Evolutionary conservation across 2,329 filamentous ascomycete genomes (phyloP).

Genomic region (Fusarium metavorans): DNA sequence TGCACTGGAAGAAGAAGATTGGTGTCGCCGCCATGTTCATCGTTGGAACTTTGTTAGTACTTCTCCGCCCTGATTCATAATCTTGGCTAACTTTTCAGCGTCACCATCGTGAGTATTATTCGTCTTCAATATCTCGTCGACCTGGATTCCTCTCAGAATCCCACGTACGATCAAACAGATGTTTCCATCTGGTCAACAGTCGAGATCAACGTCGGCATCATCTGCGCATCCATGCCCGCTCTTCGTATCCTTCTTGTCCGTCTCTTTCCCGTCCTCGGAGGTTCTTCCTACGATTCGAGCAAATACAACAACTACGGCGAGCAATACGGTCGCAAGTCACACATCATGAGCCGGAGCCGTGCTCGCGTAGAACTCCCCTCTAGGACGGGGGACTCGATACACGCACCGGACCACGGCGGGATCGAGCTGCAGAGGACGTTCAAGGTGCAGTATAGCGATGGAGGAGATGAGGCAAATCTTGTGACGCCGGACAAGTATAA

Average conservation of each 20-base stretch:
- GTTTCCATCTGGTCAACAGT: constrained; percentile 50
- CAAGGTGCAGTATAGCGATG: constrained; percentile 41
- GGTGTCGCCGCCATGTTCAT: constrained; percentile 58
- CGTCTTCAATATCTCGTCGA: constrained; percentile 45
- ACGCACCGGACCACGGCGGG: constrained; percentile 33
- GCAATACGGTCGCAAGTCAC: constrained; percentile 35
- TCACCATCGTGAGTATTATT: constrained; percentile 48
- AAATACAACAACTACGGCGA: constrained; percentile 40
- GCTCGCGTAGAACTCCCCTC: constrained; percentile 37
- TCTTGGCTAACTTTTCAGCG: constrained; percentile 34
- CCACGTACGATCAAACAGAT: constrained; percentile 46
- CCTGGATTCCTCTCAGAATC: constrained; percentile 45
- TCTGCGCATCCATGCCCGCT: constrained; percentile 51
- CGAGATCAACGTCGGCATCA: constrained; percentile 53
- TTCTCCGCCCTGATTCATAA: accelerated
- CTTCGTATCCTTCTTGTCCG: constrained; percentile 46
- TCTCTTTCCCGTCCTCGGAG: constrained; percentile 45
- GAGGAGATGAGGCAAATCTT: constrained; percentile 36
- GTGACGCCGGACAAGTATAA: constrained; percentile 21
- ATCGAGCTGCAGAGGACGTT: constrained; percentile 42
- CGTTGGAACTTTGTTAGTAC: constrained; percentile 54
- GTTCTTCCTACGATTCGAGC: constrained; percentile 42
- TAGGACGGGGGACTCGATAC: constrained; percentile 28
- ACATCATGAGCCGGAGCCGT: constrained; percentile 34
- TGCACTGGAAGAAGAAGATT: constrained; percentile 57